Conservation (phyloP, 2,329 filamentous ascomycete genomes). For the Didymella arachidicola region DNA sequence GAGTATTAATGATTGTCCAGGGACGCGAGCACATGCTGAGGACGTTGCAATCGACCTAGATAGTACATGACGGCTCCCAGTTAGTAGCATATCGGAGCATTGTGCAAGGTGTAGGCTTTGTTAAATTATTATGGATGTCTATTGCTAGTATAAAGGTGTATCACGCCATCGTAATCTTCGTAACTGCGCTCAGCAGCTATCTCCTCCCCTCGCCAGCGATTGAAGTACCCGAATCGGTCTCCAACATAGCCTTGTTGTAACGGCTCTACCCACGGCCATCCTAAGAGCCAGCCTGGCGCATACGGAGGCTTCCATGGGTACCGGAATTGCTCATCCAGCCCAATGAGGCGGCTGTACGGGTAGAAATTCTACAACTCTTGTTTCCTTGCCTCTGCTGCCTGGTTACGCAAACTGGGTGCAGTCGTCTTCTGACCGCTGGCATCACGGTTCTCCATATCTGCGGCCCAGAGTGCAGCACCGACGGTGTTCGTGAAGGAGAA, state of each 20-base stretch:
- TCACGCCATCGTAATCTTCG: background rate
- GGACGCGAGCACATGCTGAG: too few relatives aligned
- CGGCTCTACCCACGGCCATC: constrained; percentile 34
- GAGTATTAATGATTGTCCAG: too few relatives aligned
- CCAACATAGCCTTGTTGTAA: background rate
- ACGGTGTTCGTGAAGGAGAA: constrained; percentile 93
- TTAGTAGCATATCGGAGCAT: too few relatives aligned
- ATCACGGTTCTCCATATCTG: constrained; percentile 71
- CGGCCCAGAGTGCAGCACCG: constrained; percentile 92
- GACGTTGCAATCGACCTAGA: too few relatives aligned
- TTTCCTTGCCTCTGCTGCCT: constrained; percentile 46
- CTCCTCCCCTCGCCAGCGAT: background rate
- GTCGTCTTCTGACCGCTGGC: constrained; percentile 37
- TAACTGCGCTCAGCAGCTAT: background rate
- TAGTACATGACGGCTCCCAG: too few relatives aligned
- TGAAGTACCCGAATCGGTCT: background rate
- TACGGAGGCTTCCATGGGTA: constrained; percentile 49
- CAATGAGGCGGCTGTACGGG: constrained; percentile 6
- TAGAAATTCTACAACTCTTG: constrained; percentile 41
- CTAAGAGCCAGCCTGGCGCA: constrained; percentile 42
- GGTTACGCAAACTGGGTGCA: constrained; percentile 47
- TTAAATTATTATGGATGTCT: background rate
- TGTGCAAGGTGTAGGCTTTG: too few relatives aligned
- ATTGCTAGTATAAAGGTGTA: constrained; percentile 10
- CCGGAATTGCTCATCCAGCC: constrained; percentile 25